Base-by-base conservation (phyloP, 2,329 filamentous ascomycete species). In the Fusarium anguioides region DNA sequence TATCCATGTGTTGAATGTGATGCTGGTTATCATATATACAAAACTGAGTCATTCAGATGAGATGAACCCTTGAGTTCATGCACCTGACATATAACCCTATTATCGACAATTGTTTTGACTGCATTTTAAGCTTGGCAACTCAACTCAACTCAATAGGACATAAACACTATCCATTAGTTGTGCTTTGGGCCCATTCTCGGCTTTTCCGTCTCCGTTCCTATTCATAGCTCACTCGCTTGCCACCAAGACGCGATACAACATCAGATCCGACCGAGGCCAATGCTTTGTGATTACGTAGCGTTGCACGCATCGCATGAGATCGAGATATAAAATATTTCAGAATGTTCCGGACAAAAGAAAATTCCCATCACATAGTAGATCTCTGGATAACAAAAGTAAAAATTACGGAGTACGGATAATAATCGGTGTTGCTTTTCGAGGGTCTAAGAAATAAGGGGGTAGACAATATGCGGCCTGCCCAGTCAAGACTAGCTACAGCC, bases 191-290 rank as follows among this genome's bases (percentile, higher is more conserved):
- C 46, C 27, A 27, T 48, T 64, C 44, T 50, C 57, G 65, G 65
- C 48, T 42, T n/a, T 29, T 45, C 60, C 56, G 50, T 37, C 44
- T 37, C 61, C 44, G 40, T 53, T 58, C 44, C 65, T 68, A 68
- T 68, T 68, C 65, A 68, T 68, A 68, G 65, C 47, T 58, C 60
- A 54, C 26, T 45, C 42, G 27, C 60, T 66, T 54, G 55, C 57
- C 56, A 69, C 66, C 33, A 24, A 23, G 29, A 61, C 47, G 49
- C 54, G 55, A 65, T 65, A 68, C 64, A 61, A 61, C 64, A 47
- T 47, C 42, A 52, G 41, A 53, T 68, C 33, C 24, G 29, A 64
- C 36, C 24, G 37, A 64, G 47, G 29, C 40, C 42, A 48, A 63
- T 42, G 29, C 46, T 17, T 36, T 60, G 42, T 31, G 36, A 48